phyloP scores from a whole-genome alignment of 2,329 filamentous ascomycete species.

The Calonectria pseudoreteaudii region DNA sequence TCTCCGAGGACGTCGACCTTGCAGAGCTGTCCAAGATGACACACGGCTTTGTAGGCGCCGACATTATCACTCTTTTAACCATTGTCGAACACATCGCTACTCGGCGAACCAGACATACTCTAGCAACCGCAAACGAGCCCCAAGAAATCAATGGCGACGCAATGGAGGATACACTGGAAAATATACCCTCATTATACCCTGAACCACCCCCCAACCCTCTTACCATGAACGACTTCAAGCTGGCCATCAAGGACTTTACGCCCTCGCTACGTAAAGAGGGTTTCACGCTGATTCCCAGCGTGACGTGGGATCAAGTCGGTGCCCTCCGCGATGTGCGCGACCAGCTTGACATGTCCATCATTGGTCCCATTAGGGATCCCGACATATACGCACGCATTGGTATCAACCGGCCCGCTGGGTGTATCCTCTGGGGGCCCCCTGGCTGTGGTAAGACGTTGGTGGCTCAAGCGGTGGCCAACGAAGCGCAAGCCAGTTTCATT shows the following conservation, averaged over 20 bases:
- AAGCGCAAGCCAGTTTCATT: conserved; percentile 97
- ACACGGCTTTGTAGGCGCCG: conserved; percentile 92
- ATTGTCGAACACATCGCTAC: conserved; percentile 55
- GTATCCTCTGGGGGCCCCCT: conserved; percentile 95
- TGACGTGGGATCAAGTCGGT: conserved; percentile 93
- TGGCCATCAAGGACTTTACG: conserved; percentile 73
- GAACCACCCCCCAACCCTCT: conserved; percentile 23
- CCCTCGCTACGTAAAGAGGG: conserved; percentile 86
- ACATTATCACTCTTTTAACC: conserved; percentile 76
- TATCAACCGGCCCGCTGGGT: conserved; percentile 84
- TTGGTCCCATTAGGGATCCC: conserved; percentile 88
- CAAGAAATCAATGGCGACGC: conserved; percentile 17
- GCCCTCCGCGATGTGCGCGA: conserved; percentile 83
- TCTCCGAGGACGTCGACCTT: conserved; percentile 81
- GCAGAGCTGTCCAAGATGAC: conserved; percentile 81
- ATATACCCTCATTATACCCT: background rate
- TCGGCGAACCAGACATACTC: conserved; percentile 45
- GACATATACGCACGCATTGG: conserved; percentile 81
- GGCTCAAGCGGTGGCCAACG: conserved; percentile 95
- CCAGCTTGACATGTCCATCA: conserved; percentile 86
- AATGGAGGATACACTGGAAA: conserved; percentile 32
- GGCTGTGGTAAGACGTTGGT: conserved; percentile 97
- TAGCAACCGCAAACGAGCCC: background rate
- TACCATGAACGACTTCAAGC: conserved; percentile 70
- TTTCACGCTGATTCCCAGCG: conserved; percentile 92